phyloP scores from a whole-genome alignment of 352 stramenopile species.

The Hyaloperonospora arabidopsidis region DNA sequence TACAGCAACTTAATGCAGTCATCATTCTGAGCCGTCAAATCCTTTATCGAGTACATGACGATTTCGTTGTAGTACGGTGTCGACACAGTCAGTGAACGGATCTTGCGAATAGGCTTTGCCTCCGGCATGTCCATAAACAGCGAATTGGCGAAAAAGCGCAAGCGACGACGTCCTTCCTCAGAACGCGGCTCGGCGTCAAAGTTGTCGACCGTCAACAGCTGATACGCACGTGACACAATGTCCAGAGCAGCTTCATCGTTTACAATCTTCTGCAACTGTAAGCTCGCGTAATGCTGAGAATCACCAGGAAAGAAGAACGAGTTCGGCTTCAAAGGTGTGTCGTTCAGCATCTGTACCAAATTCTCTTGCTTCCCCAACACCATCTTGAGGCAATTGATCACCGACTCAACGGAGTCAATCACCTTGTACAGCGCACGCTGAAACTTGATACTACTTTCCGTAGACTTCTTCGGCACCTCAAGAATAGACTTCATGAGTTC shows the following conservation, averaged over 20 bases:
- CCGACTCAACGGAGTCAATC: constrained; percentile 72
- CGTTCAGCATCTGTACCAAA: constrained; percentile 73
- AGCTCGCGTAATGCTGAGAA: constrained; percentile 65
- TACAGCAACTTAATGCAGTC: constrained; percentile 93
- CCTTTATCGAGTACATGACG: constrained; percentile 83
- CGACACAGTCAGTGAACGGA: constrained; percentile 66
- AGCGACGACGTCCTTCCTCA: constrained; percentile 65
- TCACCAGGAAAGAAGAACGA: constrained; percentile 85
- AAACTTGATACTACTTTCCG: constrained; percentile 77
- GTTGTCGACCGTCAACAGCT: constrained; percentile 77
- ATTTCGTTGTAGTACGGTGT: constrained; percentile 86
- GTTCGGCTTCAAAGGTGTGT: constrained; percentile 73
- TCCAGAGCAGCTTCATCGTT: constrained; percentile 73
- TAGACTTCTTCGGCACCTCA: constrained; percentile 67
- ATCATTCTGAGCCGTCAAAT: constrained; percentile 77
- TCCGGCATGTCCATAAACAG: constrained; percentile 85
- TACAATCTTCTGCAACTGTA: constrained; percentile 73
- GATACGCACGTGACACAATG: constrained; percentile 76
- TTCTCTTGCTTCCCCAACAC: constrained; percentile 77
- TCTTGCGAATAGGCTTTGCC: constrained; percentile 77
- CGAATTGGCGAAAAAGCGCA: constrained; percentile 84
- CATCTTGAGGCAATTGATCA: constrained; percentile 80
- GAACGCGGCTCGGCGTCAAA: constrained; percentile 79
- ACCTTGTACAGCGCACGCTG: constrained; percentile 76
- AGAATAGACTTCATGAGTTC: constrained; percentile 82